Evolutionary conservation across 257 asterid species (phyloP), one percentile per base, ranked within the genome.

Genomic region (Avicennia marina): DNA sequence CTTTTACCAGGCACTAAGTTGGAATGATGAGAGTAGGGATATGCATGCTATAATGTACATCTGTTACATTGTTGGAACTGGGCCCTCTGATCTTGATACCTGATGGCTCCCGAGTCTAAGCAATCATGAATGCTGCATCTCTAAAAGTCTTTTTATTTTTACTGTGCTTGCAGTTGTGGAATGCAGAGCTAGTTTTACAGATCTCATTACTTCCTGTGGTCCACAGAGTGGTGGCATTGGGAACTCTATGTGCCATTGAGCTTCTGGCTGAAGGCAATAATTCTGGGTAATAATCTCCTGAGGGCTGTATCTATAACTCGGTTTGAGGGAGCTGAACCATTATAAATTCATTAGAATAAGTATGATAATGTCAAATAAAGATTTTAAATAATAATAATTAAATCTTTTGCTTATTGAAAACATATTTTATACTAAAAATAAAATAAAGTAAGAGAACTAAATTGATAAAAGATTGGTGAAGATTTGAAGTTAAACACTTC

Each of bases 231-330:
- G 84, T 93, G 64, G 76, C 83, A 7, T 71, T 89, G 58, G 96
- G 99, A 66, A 89, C 97, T 63, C 81, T 93, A 26, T 93, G 81
- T 56, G 97, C 97, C 60, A 57, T 93, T 63, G 99, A 93, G 68
- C 95, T 89, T 55, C 69, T 17, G 70, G 96, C 95, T 7, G 86
- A 82, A 71, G 91, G 96, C 70, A 61, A 58, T 58, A 64, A 86
- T 69, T 80, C 89, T 22, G 99, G 99, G 99, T 93, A 88, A 42
- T 38, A 20, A 60, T 56, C 25, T 66, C 48, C 22, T 13, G 11
- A 33, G n/a, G n/a, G n/a, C n/a, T 29, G 3, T 29, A 29, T 7
- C 33, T 2, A 2, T 7, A 29, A 29, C 7, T 29, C 33, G 3
- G 7, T 29, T 29, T 29, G 7, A 2, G 33, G 33, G 33, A 7